Evolutionary conservation across 306 rosid genomes (phyloP), one percentile per base, ranked within the genome.

Genomic region (Prosopis cineraria): DNA sequence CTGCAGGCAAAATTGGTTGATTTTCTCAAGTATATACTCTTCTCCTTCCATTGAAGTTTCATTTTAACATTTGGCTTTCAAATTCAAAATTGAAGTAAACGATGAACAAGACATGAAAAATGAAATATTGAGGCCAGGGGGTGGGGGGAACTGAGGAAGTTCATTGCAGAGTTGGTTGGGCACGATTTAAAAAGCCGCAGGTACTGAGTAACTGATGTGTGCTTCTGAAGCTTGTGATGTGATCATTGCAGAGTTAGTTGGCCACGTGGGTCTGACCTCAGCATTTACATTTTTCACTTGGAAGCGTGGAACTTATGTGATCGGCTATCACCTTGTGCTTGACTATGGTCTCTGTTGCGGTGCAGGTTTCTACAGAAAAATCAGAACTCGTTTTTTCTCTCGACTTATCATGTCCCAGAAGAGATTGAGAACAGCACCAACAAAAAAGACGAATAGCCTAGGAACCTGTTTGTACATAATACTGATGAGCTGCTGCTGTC

Each of bases 291-390:
- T 55, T 25, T 11, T 55, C 63, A 55, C 31, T 11, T 24, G 10
- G 53, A 47, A 47, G 20, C 17, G 53, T 50, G 34, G 36, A 27
- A 27, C 33, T 58, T 12, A 13, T 5, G 37, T 58, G 65, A 11
- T 29, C 3, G 14, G 27, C 27, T 29, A 68, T 68, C 52, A 47
- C 24, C 30, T 48, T 25, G 30, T 63, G 65, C 71, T 74, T n/a
- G 55, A 33, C 56, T 53, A 39, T 19, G n/a, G 29, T 78, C 45
- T 44, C 41, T 76, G 33, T 80, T 73, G 65, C 65, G 76, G 13
- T 85, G 89, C 89, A 95, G 98, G 89, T 95, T 88, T 86, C 80
- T 92, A 68, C 88, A 84, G 73, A 90, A 74, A 75, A 86, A 91
- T 45, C 91, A 79, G 81, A 83, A 85, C 48, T 70, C 78, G 17